Base-by-base conservation (phyloP, 768 basidiomycete species). In the Lyophyllum shimeji region DNA sequence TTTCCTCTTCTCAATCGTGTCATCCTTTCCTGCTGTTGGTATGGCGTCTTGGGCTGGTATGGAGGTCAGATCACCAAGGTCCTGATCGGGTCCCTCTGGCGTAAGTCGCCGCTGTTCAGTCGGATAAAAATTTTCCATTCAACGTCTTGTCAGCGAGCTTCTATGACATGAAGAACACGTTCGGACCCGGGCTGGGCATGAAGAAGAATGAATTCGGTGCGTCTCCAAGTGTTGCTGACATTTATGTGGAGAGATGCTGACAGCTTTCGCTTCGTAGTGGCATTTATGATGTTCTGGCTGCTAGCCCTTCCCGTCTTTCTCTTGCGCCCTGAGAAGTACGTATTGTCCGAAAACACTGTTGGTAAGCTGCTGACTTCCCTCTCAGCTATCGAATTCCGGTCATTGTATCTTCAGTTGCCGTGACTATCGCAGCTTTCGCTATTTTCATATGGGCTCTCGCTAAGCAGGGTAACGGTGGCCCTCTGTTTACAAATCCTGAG, bases 11-110 rank as follows among this genome's bases (percentile, higher is more conserved):
- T 63, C 6, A 68, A 67, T 50, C 69, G 69, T 20, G 62, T 71
- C 46, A 66, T 71, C 46, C 61, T 71, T 15, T 71, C 69, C 3
- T 71, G 68, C 46, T 66, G 65, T 46, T 71, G 69, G 69, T 66
- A 69, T 46, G 69, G 68, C 9, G 69, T 71, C 2, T 56, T 68
- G 54, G 62, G 61, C 17, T 70, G 69, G 69, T 70, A 64, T 27
- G 69, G 69, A 5, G 69, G 69, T 7, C 68, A 69, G 51, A 65
- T 71, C 57, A 62, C 68, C 11, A 71, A 71, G 49, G 60, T 68
- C 18, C 65, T 71, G 64, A 71, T 71, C 40, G 69, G 68, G 7
- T 57, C 69, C 13, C 65, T 71, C 2, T 71, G 68, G 69, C 68
- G 69, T 69, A 58, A 31, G 64, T n/a, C 44, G 39, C 20, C 37